Conservation (phyloP, 805 yeast species). For the Yarrowia phangngaensis region DNA sequence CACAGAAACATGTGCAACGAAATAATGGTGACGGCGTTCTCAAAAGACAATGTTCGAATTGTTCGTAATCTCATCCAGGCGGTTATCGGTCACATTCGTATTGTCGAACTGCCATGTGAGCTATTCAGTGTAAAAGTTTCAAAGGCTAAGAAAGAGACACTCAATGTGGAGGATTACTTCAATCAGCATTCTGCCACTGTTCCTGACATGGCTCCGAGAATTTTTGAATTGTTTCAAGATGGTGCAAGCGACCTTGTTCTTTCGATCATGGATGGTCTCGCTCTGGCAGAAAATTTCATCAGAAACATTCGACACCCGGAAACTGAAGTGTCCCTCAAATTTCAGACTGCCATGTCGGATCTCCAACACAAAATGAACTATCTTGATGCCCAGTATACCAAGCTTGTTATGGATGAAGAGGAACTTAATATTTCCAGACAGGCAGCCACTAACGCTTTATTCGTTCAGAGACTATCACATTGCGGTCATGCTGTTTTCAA, state of each 20-base stretch:
- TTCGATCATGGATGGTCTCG: conserved; percentile 3
- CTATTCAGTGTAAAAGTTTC: conserved; percentile 9
- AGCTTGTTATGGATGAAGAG: conserved; percentile 8
- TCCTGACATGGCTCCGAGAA: conserved; percentile 19
- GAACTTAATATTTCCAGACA: conserved; percentile 15
- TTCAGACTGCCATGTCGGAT: conserved; percentile 8
- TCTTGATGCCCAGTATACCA: conserved; percentile 21
- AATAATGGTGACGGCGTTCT: conserved; percentile 40
- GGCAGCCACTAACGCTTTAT: conserved; percentile 14
- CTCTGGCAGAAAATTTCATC: conserved; percentile 12
- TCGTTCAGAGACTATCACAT: conserved; percentile 24
- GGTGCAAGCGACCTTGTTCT: conserved; percentile 14
- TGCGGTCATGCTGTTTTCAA: conserved; percentile 34
- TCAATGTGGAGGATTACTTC: conserved; percentile 13
- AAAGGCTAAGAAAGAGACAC: neutral
- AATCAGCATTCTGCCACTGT: conserved; percentile 9
- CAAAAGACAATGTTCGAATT: conserved; percentile 38
- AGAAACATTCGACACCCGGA: conserved; percentile 18
- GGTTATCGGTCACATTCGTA: conserved; percentile 43
- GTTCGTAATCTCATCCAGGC: conserved; percentile 47
- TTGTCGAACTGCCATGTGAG: conserved; percentile 38
- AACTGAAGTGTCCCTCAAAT: conserved; percentile 4
- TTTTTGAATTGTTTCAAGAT: conserved; percentile 12
- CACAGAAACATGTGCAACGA: conserved; percentile 47
- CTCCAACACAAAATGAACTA: conserved; percentile 16